A percentile compares a stretch with the other conserved stretches of the same genome.
These are phyloP conservation scores for Bruguiera hainesii DNA, from an alignment of 441 rosid genomes.

Conservation along the genomic window DNA sequence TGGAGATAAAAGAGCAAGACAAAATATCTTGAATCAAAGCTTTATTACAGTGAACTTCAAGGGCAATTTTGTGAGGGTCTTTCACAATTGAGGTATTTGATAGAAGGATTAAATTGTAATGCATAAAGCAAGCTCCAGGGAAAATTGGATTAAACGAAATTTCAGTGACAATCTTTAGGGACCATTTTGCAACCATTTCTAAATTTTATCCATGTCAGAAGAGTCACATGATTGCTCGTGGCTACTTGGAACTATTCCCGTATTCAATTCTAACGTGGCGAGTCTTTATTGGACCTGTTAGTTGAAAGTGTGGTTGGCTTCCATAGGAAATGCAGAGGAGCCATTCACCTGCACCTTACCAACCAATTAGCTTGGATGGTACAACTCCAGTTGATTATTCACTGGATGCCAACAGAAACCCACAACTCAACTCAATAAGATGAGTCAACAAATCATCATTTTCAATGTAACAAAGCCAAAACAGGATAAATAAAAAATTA, in stretches of 20 bases:
- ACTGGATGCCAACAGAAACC: not conserved
- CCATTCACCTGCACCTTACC: slow-evolving; percentile 32
- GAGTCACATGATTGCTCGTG: slow-evolving; percentile 6
- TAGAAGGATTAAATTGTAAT: too few species aligned
- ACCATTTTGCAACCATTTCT: too few species aligned
- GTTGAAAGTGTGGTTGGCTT: slow-evolving; percentile 12
- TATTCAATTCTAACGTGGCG: slow-evolving; percentile 10
- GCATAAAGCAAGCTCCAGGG: too few species aligned
- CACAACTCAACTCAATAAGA: not conserved
- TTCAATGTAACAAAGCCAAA: not conserved
- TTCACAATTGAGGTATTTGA: too few species aligned
- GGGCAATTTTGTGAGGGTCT: too few species aligned
- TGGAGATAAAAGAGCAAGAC: too few species aligned
- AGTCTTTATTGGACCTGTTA: slow-evolving; percentile 3
- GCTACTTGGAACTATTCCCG: not conserved
- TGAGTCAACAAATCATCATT: not conserved
- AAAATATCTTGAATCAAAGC: too few species aligned
- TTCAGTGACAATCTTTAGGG: too few species aligned
- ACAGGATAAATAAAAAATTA: not conserved
- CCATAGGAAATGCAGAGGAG: slow-evolving; percentile 10
- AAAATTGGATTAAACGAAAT: too few species aligned
- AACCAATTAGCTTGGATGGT: slow-evolving; percentile 28
- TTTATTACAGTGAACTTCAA: too few species aligned
- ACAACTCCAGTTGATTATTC: slow-evolving; percentile 11
- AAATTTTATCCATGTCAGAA: not conserved